Evolutionary conservation across 257 asterid species (phyloP).

Genomic region (Salvia hispanica): DNA sequence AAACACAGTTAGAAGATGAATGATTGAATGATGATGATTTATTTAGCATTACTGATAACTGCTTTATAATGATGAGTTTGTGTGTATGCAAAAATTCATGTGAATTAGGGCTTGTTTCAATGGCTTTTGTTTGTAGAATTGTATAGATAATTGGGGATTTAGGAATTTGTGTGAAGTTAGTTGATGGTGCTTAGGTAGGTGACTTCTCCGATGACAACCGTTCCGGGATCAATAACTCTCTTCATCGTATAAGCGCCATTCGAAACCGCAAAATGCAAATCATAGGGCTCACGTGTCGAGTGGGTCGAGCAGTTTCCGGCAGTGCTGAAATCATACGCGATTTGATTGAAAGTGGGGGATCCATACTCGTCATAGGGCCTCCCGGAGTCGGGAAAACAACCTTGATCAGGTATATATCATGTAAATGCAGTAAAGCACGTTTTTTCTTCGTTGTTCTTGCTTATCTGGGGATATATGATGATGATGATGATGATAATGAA

Average conservation of each 20-base stretch:
- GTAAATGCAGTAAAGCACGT: neutral
- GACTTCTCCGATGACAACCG: slow-evolving; percentile 97
- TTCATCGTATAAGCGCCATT: slow-evolving; percentile 97
- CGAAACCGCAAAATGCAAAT: slow-evolving; percentile 92
- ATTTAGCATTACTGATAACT: neutral
- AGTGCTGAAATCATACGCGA: slow-evolving; percentile 96
- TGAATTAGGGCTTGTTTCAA: slow-evolving; percentile 8
- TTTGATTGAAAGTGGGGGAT: slow-evolving; percentile 82
- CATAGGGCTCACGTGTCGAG: slow-evolving; percentile 96
- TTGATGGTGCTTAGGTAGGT: slow-evolving; percentile 66
- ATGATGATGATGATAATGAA: neutral
- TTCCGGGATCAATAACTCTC: slow-evolving; percentile 82
- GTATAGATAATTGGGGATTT: slow-evolving; percentile 14
- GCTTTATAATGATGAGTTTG: too few relatives aligned
- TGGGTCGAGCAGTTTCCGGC: slow-evolving; percentile 96
- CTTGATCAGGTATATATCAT: slow-evolving; percentile 66
- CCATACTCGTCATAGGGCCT: slow-evolving; percentile 94
- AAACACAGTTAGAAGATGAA: neutral
- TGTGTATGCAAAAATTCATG: slow-evolving; percentile 8
- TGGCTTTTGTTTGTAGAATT: neutral
- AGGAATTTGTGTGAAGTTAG: slow-evolving; percentile 27
- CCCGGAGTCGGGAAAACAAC: slow-evolving; percentile 99
- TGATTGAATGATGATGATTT: neutral
- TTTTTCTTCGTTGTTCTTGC: slow-evolving; percentile 15
- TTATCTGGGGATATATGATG: too few relatives aligned